Conservation (phyloP, 257 asterid species). For the Dorcoceras hygrometricum region DNA sequence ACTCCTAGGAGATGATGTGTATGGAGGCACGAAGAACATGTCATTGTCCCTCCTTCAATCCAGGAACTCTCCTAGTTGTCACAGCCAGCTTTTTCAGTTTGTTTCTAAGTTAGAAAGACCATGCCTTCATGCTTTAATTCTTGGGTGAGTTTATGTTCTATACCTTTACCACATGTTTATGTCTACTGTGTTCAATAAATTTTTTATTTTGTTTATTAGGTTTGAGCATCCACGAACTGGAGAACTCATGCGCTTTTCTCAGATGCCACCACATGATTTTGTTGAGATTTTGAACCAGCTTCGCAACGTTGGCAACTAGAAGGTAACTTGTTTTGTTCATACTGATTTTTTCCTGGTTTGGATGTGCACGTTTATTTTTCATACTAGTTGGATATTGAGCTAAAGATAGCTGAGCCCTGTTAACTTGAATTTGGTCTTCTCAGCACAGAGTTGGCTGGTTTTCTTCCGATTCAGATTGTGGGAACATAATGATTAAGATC, state of each 20-base stretch:
- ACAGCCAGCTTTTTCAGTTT: constrained; percentile 42
- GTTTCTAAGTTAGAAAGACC: constrained; percentile 70
- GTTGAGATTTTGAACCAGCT: constrained; percentile 54
- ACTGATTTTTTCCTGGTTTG: neutral
- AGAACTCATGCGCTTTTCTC: constrained; percentile 58
- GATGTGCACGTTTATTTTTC: neutral
- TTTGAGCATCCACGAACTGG: constrained; percentile 73
- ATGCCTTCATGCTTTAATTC: constrained; percentile 83
- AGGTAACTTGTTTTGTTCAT: constrained; percentile 34
- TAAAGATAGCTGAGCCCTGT: neutral
- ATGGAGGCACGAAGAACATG: constrained; percentile 94
- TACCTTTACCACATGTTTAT: neutral
- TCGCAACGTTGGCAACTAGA: constrained; percentile 51
- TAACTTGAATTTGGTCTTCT: neutral
- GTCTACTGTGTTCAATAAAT: constrained; percentile 4
- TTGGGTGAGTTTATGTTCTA: constrained; percentile 41
- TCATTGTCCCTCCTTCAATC: constrained; percentile 75
- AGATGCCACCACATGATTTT: constrained; percentile 80
- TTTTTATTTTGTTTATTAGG: constrained; percentile 34
- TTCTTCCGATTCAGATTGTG: too few relatives aligned
- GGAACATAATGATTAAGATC: too few relatives aligned
- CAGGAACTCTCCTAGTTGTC: constrained; percentile 42
- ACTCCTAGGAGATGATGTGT: constrained; percentile 89
- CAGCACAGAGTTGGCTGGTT: too few relatives aligned
- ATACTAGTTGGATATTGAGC: neutral